A percentile compares a stretch with the other conserved stretches of the same genome.
Conservation (phyloP, 768 basidiomycete species). For the Boletus sp. region DNA sequence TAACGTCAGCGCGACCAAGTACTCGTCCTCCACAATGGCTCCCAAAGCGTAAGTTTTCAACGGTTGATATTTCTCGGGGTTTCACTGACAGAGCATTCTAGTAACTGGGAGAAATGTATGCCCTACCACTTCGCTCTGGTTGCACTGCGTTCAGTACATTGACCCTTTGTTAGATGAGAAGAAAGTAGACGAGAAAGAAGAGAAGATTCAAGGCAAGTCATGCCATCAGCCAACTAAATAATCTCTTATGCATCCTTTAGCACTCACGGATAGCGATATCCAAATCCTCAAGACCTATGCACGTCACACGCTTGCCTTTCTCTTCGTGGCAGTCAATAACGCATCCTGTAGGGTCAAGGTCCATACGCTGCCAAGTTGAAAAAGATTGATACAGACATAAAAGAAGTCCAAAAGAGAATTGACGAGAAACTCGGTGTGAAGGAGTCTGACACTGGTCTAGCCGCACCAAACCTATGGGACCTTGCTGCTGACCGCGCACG, state of each 20-base stretch:
- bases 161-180: conserved; percentile 63
- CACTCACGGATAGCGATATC: conserved; percentile 96
- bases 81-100: conserved; percentile 34
- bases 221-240: background rate
- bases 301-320: conserved; percentile 26
- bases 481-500: conserved; percentile 88
- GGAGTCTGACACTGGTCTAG: conserved; percentile 97
- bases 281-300: conserved; percentile 99
- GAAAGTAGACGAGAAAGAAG: conserved; percentile 81
- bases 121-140: conserved; percentile 5
- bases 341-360: conserved; percentile 80
- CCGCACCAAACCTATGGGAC: conserved; percentile 97
- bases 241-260: conserved; percentile 39
- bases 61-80: background rate
- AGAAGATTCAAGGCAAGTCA: conserved; percentile 82
- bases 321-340: background rate
- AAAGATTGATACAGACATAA: conserved; percentile 88
- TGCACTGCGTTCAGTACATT: conserved; percentile 5
- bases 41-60: conserved; percentile 84
- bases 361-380: conserved; percentile 90
- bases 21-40: conserved; percentile 60
- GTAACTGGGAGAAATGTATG: conserved; percentile 99
- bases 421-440: conserved; percentile 99
- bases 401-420: conserved; percentile 94
- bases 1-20: conserved; percentile 20